Evolutionary conservation across 2,329 filamentous ascomycete species (phyloP).

Genomic region (Amylocarpus encephaloides): DNA sequence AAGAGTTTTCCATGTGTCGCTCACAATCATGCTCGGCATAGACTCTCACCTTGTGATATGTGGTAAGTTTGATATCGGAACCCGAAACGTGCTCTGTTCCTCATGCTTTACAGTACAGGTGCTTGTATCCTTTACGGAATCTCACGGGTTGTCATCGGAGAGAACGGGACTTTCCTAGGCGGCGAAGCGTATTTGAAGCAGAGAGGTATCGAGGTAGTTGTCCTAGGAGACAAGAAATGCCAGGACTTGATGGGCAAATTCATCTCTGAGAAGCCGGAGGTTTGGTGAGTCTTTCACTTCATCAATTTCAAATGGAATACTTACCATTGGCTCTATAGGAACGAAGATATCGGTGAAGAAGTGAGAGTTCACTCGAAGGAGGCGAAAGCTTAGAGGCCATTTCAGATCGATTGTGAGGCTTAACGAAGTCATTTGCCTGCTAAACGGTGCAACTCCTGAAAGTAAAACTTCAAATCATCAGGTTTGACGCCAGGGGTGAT

Average conservation of each 20-base stretch:
- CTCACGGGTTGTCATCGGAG: conserved; percentile 66
- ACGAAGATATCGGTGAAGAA: conserved; percentile 52
- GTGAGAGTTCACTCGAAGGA: conserved; percentile 37
- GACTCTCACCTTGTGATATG: conserved; percentile 72
- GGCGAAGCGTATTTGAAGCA: conserved; percentile 64
- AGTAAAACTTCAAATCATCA: conserved; percentile 87
- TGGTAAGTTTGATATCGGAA: conserved; percentile 32
- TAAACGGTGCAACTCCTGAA: conserved; percentile 79
- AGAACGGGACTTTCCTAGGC: conserved; percentile 69
- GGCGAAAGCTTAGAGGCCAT: conserved; percentile 9
- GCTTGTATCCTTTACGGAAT: conserved; percentile 73
- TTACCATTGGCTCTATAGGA: conserved; percentile 35
- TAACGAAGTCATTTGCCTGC: conserved; percentile 35
- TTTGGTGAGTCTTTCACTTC: conserved; percentile 49
- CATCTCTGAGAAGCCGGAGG: conserved; percentile 62
- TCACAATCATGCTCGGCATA: background rate
- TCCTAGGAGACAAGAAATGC: conserved; percentile 59
- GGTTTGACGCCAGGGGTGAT: conserved; percentile 94
- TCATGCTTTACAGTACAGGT: conserved; percentile 44
- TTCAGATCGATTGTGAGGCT: background rate
- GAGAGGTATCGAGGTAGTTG: conserved; percentile 66
- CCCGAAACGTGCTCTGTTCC: conserved; percentile 8
- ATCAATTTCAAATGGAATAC: background rate
- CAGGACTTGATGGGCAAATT: conserved; percentile 65
- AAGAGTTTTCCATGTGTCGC: background rate